Evolutionary conservation across 176 grass and related monocot genomes (phyloP).

Genomic region (Carex myosuroides): DNA sequence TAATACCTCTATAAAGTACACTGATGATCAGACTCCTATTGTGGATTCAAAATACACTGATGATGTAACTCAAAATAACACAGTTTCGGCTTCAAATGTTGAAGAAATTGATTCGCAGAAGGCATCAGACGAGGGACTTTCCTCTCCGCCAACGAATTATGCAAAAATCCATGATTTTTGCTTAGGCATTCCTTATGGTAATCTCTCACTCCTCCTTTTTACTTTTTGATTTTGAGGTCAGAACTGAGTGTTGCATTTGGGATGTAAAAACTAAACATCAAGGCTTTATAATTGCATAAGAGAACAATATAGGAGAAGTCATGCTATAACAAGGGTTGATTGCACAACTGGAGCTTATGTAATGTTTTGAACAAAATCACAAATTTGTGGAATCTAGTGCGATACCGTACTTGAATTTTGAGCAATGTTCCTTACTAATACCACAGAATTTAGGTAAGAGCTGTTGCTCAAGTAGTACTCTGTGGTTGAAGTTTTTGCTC

Average conservation of each 20-base stretch:
- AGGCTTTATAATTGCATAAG: background rate
- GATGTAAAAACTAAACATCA: background rate
- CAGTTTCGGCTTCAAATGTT: slow-evolving; percentile 19
- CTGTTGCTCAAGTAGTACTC: background rate
- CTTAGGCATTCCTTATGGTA: slow-evolving; percentile 93
- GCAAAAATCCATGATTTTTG: slow-evolving; percentile 96
- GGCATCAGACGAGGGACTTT: background rate
- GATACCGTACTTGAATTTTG: background rate
- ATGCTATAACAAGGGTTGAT: background rate
- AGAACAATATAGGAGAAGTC: slow-evolving; percentile 14
- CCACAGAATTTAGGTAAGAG: background rate
- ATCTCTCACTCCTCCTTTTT: slow-evolving; percentile 7
- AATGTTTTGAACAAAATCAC: background rate
- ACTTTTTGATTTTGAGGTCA: background rate
- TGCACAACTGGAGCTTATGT: background rate
- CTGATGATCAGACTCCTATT: slow-evolving; percentile 30
- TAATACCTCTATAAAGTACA: slow-evolving; percentile 25
- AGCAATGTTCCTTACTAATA: background rate
- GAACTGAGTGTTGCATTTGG: background rate
- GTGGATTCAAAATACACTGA: background rate
- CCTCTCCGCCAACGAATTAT: slow-evolving; percentile 39
- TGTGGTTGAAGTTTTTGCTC: slow-evolving; percentile 10
- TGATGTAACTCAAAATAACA: background rate
- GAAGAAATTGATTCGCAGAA: slow-evolving; percentile 2
- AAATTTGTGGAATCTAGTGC: background rate